phyloP scores from a whole-genome alignment of 331 rosid species.

The Acacia concinna region DNA sequence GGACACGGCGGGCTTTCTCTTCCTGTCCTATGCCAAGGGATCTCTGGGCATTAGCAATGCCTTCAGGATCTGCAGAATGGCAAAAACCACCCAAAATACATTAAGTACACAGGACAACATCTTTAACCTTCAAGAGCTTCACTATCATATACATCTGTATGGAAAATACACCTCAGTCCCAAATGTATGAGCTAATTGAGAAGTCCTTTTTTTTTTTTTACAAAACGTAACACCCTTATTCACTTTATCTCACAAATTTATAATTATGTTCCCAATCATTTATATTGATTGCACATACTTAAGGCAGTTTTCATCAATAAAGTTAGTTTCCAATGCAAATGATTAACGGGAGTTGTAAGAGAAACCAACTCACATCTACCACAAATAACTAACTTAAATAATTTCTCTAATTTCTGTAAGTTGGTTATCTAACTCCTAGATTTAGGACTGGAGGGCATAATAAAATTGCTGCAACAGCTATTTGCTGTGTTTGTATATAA shows the following conservation, averaged over 20 bases:
- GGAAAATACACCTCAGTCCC: too few species aligned
- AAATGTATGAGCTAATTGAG: background rate
- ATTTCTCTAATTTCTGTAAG: background rate
- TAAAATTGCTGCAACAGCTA: background rate
- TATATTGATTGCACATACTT: background rate
- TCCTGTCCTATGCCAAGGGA: constrained; percentile 59
- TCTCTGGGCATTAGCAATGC: constrained; percentile 62
- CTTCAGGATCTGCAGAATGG: constrained; percentile 52
- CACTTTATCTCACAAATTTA: background rate
- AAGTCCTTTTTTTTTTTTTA: too few species aligned
- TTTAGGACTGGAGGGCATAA: too few species aligned
- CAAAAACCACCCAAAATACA: constrained; percentile 12
- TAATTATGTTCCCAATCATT: background rate
- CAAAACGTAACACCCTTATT: too few species aligned
- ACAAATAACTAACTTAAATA: too few species aligned
- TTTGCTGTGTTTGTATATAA: background rate
- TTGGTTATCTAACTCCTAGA: too few species aligned
- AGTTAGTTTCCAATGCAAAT: background rate
- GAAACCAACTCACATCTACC: too few species aligned
- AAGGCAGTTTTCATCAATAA: background rate
- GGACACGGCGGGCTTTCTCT: constrained; percentile 52
- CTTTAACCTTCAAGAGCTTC: background rate
- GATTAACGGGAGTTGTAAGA: background rate
- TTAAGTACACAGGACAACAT: background rate
- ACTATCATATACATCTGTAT: background rate